These are phyloP conservation scores for Eremomyces bilateralis DNA, from an alignment of 495 filamentous ascomycete species.

Conservation along the genomic window DNA sequence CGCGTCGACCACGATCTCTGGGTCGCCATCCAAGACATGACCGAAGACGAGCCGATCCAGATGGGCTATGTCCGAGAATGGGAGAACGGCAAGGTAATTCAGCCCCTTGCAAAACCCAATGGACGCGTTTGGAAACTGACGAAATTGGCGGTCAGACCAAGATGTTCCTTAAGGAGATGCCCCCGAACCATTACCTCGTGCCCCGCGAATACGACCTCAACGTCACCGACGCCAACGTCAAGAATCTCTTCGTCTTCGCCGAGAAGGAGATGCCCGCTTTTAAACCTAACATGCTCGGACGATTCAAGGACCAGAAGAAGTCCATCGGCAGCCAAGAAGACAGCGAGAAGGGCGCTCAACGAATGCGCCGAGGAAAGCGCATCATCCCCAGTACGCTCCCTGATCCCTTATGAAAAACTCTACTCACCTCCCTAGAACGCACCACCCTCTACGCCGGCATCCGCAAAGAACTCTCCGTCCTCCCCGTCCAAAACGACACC, in stretches of 20 bases:
- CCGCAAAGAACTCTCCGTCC: background rate
- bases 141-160: constrained; percentile 20
- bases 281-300: constrained; percentile 9
- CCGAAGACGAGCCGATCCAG: constrained; percentile 38
- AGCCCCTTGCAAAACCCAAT: too few relatives aligned
- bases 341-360: background rate
- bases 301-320: constrained; percentile 1
- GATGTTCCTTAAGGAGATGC: constrained; percentile 27
- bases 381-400: background rate
- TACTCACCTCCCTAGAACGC: too few relatives aligned
- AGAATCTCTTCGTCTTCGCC: constrained; percentile 75
- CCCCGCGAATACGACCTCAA: constrained; percentile 72
- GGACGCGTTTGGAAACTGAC: constrained; percentile 5
- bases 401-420: too few relatives aligned
- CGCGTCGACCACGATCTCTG: constrained; percentile 55
- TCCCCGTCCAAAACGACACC: background rate
- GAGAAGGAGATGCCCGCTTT: constrained; percentile 78
- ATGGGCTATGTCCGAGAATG: constrained; percentile 59
- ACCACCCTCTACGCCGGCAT: background rate
- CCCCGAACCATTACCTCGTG: constrained; percentile 38
- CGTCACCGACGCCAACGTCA: constrained; percentile 33
- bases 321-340: too few relatives aligned
- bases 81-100: constrained; percentile 10
- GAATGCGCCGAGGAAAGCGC: background rate
- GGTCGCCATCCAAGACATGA: constrained; percentile 34